phyloP scores from a whole-genome alignment of 805 yeast species.

The Kazachstania bromeliacearum region DNA sequence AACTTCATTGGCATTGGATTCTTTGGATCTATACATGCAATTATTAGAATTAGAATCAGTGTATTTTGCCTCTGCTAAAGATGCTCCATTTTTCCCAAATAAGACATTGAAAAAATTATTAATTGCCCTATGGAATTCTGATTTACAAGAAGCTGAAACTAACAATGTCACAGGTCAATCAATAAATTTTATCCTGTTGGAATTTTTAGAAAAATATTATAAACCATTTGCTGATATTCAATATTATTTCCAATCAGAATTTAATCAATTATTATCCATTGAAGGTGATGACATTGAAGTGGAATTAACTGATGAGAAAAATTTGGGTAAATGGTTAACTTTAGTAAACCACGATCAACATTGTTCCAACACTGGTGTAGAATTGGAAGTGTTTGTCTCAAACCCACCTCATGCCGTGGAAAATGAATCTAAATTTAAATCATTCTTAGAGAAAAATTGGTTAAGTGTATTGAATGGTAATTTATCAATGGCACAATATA shows the following conservation, averaged over 20 bases:
- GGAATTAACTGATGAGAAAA: slow-evolving; percentile 9
- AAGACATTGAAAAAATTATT: slow-evolving; percentile 38
- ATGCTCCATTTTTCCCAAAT: slow-evolving; percentile 57
- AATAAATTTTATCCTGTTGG: slow-evolving; percentile 40
- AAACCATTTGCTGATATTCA: slow-evolving; percentile 65
- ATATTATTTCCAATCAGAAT: slow-evolving; percentile 54
- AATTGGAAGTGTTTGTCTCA: slow-evolving; percentile 32
- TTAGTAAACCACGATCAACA: slow-evolving; percentile 30
- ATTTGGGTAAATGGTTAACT: slow-evolving; percentile 33
- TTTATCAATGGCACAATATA: slow-evolving; percentile 48
- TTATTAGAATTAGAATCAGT: slow-evolving; percentile 47
- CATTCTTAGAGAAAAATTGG: slow-evolving; percentile 65
- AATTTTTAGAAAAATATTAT: slow-evolving; percentile 50
- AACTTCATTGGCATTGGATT: slow-evolving; percentile 43
- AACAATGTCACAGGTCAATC: slow-evolving; percentile 38
- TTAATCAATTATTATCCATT: slow-evolving; percentile 26
- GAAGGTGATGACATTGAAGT: slow-evolving; percentile 12
- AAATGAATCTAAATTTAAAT: slow-evolving; percentile 41
- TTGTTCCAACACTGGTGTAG: slow-evolving; percentile 27
- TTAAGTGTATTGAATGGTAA: slow-evolving; percentile 44
- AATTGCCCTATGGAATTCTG: slow-evolving; percentile 30
- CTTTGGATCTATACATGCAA: slow-evolving; percentile 46
- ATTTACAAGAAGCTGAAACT: slow-evolving; percentile 27
- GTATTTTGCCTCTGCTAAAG: slow-evolving; percentile 39
- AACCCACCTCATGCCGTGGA: slow-evolving; percentile 40